A percentile compares a stretch with the other conserved stretches of the same genome.
phyloP scores from a whole-genome alignment of 75 land plant genomes.

The Pseudotsuga menziesii region DNA sequence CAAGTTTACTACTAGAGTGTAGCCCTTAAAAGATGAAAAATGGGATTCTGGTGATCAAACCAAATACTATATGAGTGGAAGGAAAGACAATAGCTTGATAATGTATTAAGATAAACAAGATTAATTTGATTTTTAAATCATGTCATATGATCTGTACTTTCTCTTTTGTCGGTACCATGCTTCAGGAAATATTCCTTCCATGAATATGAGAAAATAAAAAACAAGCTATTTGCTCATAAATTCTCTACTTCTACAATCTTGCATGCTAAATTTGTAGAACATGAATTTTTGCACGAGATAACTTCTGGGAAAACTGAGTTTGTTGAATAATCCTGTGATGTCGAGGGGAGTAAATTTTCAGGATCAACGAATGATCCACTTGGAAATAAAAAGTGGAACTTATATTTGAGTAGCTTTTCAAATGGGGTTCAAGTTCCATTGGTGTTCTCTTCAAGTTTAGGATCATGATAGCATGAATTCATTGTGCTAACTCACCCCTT shows the following conservation, averaged over 20 bases:
- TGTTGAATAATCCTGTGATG: constrained; percentile 94
- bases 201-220: constrained; percentile 89
- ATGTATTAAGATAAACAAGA: background rate
- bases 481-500: no score
- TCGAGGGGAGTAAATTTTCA: constrained; percentile 97
- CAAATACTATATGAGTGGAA: constrained; percentile 85
- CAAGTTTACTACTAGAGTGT: constrained; percentile 82
- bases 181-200: constrained; percentile 73
- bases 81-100: background rate
- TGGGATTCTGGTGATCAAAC: constrained; percentile 75
- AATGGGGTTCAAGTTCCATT: background rate
- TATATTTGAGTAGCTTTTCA: constrained; percentile 13
- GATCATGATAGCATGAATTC: no score
- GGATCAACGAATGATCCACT: constrained; percentile 60
- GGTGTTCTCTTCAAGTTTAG: background rate
- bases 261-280: constrained; percentile 69
- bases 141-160: background rate
- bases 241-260: constrained; percentile 70
- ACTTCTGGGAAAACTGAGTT: constrained; percentile 59
- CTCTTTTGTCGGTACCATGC: background rate
- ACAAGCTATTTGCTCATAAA: constrained; percentile 75
- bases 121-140: background rate
- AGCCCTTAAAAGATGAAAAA: constrained; percentile 75
- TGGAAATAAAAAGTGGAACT: constrained; percentile 84
- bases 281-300: constrained; percentile 89